These are phyloP conservation scores for Trametopsis cervina DNA, from an alignment of 768 basidiomycete genomes.

Conservation along the genomic window DNA sequence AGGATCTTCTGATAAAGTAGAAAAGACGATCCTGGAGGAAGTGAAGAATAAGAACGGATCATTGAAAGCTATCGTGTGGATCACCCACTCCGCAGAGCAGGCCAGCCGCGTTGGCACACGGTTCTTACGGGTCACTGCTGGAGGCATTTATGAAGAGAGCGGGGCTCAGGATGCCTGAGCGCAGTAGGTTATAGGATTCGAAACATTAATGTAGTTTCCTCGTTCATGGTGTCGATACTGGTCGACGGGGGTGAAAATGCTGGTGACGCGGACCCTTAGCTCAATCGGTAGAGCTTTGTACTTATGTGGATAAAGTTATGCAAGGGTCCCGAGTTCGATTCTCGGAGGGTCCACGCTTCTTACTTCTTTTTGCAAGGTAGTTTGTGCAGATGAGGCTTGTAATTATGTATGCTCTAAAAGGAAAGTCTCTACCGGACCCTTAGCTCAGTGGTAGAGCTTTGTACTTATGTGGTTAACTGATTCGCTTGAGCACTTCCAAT, in stretches of 20 bases:
- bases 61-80: conserved; percentile 77
- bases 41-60: conserved; percentile 40
- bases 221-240: too few relatives aligned
- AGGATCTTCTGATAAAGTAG: conserved; percentile 57
- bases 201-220: too few relatives aligned
- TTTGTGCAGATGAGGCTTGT: too few relatives aligned
- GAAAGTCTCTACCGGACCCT: conserved; percentile 34
- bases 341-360: conserved; percentile 50
- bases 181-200: too few relatives aligned
- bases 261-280: conserved; percentile 41
- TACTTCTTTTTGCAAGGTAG: too few relatives aligned
- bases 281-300: conserved; percentile 60
- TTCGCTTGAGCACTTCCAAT: conserved; percentile 24
- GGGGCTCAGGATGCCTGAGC: not conserved
- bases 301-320: conserved; percentile 48
- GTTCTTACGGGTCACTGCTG: conserved; percentile 37
- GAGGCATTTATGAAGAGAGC: conserved; percentile 21
- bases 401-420: too few relatives aligned
- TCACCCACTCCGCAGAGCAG: conserved; percentile 83
- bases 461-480: conserved; percentile 49
- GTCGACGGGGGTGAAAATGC: too few relatives aligned
- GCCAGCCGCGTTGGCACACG: conserved; percentile 67
- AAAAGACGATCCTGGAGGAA: conserved; percentile 48
- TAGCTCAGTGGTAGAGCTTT: conserved; percentile 61
- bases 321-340: conserved; percentile 61